Evolutionary conservation across 805 yeast species (phyloP).

Genomic region (Helenozyma rhizophorensis): DNA sequence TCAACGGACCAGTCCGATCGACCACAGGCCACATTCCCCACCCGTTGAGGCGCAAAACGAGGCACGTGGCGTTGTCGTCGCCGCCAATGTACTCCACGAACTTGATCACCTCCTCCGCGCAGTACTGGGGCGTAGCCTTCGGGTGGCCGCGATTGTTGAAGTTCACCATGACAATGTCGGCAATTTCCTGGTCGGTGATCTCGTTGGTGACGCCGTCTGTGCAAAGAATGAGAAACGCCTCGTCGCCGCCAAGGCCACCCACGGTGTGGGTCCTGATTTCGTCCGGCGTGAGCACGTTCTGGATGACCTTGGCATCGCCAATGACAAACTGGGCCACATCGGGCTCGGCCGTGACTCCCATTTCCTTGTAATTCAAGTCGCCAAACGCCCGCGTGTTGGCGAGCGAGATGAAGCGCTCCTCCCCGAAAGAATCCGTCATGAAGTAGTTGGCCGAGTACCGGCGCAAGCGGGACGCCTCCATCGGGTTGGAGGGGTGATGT

Average conservation of each 20-base stretch:
- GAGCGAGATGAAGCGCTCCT: conserved; percentile 72
- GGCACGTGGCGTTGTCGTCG: conserved; percentile 93
- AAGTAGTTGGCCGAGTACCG: conserved; percentile 57
- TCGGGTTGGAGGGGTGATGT: conserved; percentile 84
- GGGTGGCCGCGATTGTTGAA: conserved; percentile 58
- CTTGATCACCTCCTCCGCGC: conserved; percentile 80
- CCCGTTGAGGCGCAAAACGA: conserved; percentile 72
- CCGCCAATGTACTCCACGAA: conserved; percentile 86
- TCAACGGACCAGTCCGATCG: conserved; percentile 76
- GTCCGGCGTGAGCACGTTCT: conserved; percentile 30
- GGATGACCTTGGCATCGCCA: conserved; percentile 47
- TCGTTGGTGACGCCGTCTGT: conserved; percentile 85
- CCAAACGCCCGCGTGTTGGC: conserved; percentile 97
- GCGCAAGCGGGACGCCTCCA: conserved; percentile 69
- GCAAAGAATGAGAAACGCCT: conserved; percentile 75
- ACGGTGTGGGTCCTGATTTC: conserved; percentile 34
- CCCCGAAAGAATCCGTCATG: conserved; percentile 90
- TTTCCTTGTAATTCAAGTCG: conserved; percentile 71
- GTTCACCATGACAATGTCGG: conserved; percentile 76
- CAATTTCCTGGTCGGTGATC: conserved; percentile 85
- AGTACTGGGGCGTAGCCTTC: conserved; percentile 75
- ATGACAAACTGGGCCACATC: conserved; percentile 68
- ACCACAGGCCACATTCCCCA: conserved; percentile 92
- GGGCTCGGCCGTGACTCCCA: conserved; percentile 91
- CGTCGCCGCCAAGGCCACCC: conserved; percentile 71